Evolutionary conservation across 129 eudicot genomes (phyloP).

Genomic region (Oenanthe sinensis): DNA sequence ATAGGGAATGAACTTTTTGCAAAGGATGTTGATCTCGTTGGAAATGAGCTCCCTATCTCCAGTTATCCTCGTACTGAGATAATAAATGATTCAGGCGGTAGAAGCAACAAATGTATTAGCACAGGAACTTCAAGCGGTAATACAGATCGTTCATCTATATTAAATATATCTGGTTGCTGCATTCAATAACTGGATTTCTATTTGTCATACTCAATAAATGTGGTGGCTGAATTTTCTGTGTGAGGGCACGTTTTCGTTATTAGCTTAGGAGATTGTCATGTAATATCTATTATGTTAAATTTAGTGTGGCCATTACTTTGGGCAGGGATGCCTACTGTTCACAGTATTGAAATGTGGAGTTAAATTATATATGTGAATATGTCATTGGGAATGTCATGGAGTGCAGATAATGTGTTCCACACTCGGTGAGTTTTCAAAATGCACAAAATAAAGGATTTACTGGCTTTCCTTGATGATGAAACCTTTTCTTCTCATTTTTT

Average conservation of each 20-base stretch:
- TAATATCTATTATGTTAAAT: neutral
- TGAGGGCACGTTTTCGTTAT: neutral
- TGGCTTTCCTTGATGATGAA: neutral
- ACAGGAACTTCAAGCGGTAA: slow-evolving; percentile 38
- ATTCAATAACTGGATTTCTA: neutral
- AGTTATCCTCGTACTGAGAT: slow-evolving; percentile 53
- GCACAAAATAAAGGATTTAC: neutral
- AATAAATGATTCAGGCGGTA: slow-evolving; percentile 32
- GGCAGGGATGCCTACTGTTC: neutral
- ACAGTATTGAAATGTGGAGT: neutral
- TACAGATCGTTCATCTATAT: slow-evolving; percentile 11
- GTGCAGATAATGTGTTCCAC: neutral
- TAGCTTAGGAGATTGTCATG: neutral
- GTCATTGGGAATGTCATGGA: neutral
- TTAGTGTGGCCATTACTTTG: neutral
- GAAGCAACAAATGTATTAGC: slow-evolving; percentile 25
- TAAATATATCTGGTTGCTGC: neutral
- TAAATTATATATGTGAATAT: neutral
- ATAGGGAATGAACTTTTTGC: slow-evolving; percentile 43
- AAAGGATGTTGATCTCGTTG: slow-evolving; percentile 70
- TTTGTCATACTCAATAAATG: neutral
- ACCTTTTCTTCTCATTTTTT: neutral
- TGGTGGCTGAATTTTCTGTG: neutral
- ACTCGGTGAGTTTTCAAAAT: neutral
- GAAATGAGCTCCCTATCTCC: slow-evolving; percentile 67